Percentiles rank a stretch among this genome's conserved stretches.
These are phyloP conservation scores for Kentomonas sorsogonicus DNA, from an alignment of 208 protist species.

Conservation along the genomic window DNA sequence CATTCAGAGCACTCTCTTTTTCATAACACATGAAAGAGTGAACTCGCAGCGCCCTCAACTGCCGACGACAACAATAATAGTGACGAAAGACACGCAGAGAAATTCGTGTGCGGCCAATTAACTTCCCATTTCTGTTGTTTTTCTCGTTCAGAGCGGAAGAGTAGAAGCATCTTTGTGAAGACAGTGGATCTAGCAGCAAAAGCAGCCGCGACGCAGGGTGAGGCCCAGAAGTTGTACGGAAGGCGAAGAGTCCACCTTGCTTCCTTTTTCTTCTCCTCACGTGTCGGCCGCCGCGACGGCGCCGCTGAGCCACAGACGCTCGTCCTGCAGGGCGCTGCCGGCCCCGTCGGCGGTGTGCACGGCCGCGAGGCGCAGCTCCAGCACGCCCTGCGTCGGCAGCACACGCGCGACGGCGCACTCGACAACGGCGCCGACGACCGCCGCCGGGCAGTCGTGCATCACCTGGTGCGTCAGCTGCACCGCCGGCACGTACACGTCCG, in stretches of 20 bases:
- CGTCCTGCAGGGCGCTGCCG: conserved; percentile 60
- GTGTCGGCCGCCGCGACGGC: conserved; percentile 62
- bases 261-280: conserved; percentile 14
- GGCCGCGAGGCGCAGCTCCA: conserved; percentile 46
- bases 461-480: conserved; percentile 75
- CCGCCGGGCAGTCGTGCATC: conserved; percentile 43
- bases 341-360: conserved; percentile 43
- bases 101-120: no score
- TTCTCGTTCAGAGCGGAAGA: no score
- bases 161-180: no score
- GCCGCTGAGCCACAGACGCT: conserved; percentile 50
- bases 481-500: conserved; percentile 77
- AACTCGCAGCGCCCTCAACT: no score
- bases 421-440: conserved; percentile 65
- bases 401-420: conserved; percentile 59
- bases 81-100: no score
- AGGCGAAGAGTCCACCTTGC: background rate
- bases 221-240: no score
- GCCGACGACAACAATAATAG: no score
- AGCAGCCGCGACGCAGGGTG: no score
- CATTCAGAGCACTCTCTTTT: no score
- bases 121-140: no score
- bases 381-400: conserved; percentile 55
- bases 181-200: no score
- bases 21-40: no score